Evolutionary conservation across 1,284 basidiomycete species (phyloP).

Genomic region (Boletus holoroseus): DNA sequence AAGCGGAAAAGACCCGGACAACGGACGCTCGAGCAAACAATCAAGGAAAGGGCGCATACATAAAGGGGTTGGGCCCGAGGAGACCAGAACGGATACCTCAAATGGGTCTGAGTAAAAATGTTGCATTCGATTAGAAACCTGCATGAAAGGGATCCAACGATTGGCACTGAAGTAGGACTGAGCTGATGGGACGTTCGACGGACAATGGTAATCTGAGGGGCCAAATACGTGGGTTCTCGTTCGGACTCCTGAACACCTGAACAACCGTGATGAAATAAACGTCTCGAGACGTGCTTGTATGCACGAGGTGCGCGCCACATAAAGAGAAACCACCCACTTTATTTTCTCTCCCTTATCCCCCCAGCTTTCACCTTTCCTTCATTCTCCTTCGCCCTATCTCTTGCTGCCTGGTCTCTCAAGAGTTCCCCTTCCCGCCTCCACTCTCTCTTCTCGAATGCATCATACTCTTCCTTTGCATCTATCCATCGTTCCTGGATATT

Average conservation of each 20-base stretch:
- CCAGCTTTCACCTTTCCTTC: slow-evolving; percentile 5
- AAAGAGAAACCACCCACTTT: slow-evolving; percentile 9
- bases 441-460: slow-evolving; percentile 67
- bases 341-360: slow-evolving; percentile 30
- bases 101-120: slow-evolving; percentile 4
- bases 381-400: slow-evolving; percentile 9
- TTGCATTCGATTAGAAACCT: background rate
- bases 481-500: slow-evolving; percentile 90
- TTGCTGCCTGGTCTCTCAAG: slow-evolving; percentile 25
- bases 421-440: slow-evolving; percentile 61
- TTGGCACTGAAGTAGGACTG: background rate
- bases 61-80: slow-evolving; percentile 9
- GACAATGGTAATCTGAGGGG: background rate
- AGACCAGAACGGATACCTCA: slow-evolving; percentile 7
- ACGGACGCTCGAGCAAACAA: slow-evolving; percentile 3
- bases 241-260: background rate
- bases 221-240: background rate
- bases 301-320: background rate
- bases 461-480: slow-evolving; percentile 71
- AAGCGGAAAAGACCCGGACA: slow-evolving; percentile 6
- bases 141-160: background rate
- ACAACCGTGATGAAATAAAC: background rate
- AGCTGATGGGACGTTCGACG: background rate
- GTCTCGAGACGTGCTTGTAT: background rate
- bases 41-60: slow-evolving; percentile 5